Base-by-base conservation (phyloP, 2,329 filamentous ascomycete species). In the Paradendryphiella salina region DNA sequence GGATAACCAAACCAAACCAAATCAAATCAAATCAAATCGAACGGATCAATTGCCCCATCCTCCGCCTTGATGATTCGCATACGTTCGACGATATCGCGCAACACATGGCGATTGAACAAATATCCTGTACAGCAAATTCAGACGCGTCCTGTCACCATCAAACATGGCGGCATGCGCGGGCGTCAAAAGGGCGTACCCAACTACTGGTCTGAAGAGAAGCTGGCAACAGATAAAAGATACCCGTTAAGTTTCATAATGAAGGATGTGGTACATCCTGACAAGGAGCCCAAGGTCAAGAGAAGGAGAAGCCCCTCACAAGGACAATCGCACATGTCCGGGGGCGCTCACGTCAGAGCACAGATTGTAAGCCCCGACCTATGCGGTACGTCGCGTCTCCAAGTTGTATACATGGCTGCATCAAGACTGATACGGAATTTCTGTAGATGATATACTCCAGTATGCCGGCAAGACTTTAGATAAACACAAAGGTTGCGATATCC, bases 401-500 rank as follows among this genome's bases (percentile, higher is more conserved):
- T 18, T 36, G 21, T 29, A 38, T 43, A 46, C 39, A 34, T 34
- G 29, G 18, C 35, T 26, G 32, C 18, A 43, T 28, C 39, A 31
- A 18, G 21, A 43, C 61, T 58, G 33, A 64, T 46, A 54, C 7
- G 33, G 17, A 33, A 2, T 20, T 35, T 17, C 36, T 33, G 33
- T 48, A 85, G 88, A 90, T 65, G 85, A 93, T 61, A 76, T 88
- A 11, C 63, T 96, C 37, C 69, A 82, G 5, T 89, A 89, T 53
- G 75, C 95, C n/a, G 83, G 82, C 2, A 80, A 82, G 1, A 85
- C 84, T 2, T 80, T 97, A 14, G 76, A 83, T 28, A 82, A 84
- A 36, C 86, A 94, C 71, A 76, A 79, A 41, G 89, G 89, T 46
- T 91, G 92, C 73, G 91, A 96, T 64, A 81, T 97, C 36, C 77